Percentiles rank a stretch among this genome's conserved stretches.
phyloP scores from a whole-genome alignment of 495 filamentous ascomycete species.

The Immersiella caudata region DNA sequence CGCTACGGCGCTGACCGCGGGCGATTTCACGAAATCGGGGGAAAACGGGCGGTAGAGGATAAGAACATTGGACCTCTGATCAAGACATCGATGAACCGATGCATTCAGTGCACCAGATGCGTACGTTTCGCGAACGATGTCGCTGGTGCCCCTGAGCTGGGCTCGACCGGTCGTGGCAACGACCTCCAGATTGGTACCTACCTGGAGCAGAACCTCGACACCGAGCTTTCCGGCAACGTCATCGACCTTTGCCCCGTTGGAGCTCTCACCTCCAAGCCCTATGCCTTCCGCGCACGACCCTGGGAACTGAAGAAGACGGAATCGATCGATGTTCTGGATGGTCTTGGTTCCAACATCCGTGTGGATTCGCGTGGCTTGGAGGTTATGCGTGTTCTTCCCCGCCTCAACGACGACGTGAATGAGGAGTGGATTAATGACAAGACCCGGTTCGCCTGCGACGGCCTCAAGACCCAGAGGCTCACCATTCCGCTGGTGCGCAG shows the following conservation, averaged over 20 bases:
- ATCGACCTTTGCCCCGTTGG: conserved; percentile 98
- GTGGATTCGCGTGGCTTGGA: conserved; percentile 92
- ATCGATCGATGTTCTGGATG: conserved; percentile 92
- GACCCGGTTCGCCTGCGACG: conserved; percentile 93
- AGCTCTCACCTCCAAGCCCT: conserved; percentile 93
- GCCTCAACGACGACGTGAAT: conserved; percentile 96
- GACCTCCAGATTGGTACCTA: conserved; percentile 98
- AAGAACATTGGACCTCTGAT: conserved; percentile 99
- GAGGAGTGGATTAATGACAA: conserved; percentile 99
- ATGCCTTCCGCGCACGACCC: conserved; percentile 93
- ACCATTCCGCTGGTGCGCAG: conserved; percentile 89
- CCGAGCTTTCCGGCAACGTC: conserved; percentile 94
- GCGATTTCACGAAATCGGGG: conserved; percentile 90
- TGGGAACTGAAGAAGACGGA: conserved; percentile 96
- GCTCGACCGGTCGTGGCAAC: conserved; percentile 91
- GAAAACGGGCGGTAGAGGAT: conserved; percentile 97
- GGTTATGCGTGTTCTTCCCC: conserved; percentile 90
- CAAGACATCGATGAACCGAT: conserved; percentile 99
- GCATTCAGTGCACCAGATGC: conserved; percentile 98
- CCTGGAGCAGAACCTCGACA: conserved; percentile 85
- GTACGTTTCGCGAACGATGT: conserved; percentile 97
- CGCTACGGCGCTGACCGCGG: conserved; percentile 94
- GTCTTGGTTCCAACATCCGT: conserved; percentile 88
- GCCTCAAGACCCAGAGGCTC: conserved; percentile 90
- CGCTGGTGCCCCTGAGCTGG: conserved; percentile 91